phyloP scores from a whole-genome alignment of 192 early-diverging fungal genomes.

The Phlyctochytrium bullatum region DNA sequence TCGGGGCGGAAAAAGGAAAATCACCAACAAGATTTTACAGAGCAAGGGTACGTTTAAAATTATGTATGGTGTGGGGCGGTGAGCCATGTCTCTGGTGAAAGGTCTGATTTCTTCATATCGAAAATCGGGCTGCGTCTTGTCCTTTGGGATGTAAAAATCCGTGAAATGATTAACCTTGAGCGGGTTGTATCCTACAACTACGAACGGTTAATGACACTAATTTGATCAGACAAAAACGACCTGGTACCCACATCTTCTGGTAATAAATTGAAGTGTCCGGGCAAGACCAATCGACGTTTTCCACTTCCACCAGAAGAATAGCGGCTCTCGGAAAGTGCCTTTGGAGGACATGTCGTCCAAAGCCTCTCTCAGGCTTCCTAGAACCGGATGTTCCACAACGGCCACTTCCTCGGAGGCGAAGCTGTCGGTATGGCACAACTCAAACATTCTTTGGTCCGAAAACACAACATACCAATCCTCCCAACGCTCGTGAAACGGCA shows the following conservation, averaged over 20 bases:
- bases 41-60: not conserved
- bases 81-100: not conserved
- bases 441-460: conserved; percentile 17
- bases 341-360: conserved; percentile 9
- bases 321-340: conserved; percentile 8
- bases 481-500: not conserved
- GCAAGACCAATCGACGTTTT: not conserved
- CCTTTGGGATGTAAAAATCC: conserved; percentile 3
- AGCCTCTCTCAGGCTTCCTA: conserved; percentile 14
- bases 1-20: too few species aligned
- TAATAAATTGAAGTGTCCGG: not conserved
- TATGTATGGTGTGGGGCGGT: conserved; percentile 4
- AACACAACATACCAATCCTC: conserved; percentile 26
- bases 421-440: conserved; percentile 11
- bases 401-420: conserved; percentile 23
- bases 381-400: conserved; percentile 15
- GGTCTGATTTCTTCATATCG: not conserved
- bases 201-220: not conserved
- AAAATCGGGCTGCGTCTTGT: not conserved
- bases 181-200: not conserved
- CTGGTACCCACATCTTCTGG: not conserved
- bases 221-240: not conserved
- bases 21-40: conserved; percentile 1
- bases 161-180: not conserved
- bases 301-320: not conserved